phyloP scores from a whole-genome alignment of 106 monocot genomes.

The Alisma plantagoaquatica region DNA sequence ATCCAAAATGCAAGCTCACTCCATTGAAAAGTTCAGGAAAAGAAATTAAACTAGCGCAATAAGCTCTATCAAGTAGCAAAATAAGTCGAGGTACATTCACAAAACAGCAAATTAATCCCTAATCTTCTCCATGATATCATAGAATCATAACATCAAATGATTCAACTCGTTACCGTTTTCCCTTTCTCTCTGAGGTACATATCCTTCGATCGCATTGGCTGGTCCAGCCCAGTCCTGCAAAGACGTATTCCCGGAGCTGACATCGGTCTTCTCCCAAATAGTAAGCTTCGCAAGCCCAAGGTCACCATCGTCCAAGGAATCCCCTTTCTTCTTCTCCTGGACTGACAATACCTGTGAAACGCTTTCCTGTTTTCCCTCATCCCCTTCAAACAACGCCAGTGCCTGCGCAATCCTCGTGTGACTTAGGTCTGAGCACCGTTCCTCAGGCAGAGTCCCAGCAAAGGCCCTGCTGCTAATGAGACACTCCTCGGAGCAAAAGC shows the following conservation, averaged over 20 bases:
- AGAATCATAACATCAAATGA: slow-evolving; percentile 32
- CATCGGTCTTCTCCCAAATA: slow-evolving; percentile 48
- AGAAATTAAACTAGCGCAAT: no score
- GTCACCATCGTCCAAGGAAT: slow-evolving; percentile 9
- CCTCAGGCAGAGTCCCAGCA: slow-evolving; percentile 13
- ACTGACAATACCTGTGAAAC: neutral
- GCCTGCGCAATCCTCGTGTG: slow-evolving; percentile 17
- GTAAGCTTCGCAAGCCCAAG: slow-evolving; percentile 29
- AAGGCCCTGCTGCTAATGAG: slow-evolving; percentile 45
- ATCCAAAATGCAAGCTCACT: no score
- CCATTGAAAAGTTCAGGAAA: no score
- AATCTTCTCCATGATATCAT: no score
- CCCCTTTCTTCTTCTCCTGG: neutral
- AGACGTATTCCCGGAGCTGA: slow-evolving; percentile 20
- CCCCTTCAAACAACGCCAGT: slow-evolving; percentile 30
- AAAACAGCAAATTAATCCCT: no score
- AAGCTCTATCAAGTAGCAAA: no score
- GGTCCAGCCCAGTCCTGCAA: slow-evolving; percentile 69
- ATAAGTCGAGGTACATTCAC: no score
- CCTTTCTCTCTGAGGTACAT: slow-evolving; percentile 48
- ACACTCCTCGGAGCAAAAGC: slow-evolving; percentile 67
- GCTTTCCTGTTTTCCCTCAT: neutral
- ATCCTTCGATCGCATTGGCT: slow-evolving; percentile 72
- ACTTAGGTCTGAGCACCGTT: slow-evolving; percentile 24
- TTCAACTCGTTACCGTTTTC: slow-evolving; percentile 33